A percentile compares a stretch with the other conserved stretches of the same genome.
Conservation (phyloP, 1,139 yeast species). For the Magnusiomyces fungicola region DNA sequence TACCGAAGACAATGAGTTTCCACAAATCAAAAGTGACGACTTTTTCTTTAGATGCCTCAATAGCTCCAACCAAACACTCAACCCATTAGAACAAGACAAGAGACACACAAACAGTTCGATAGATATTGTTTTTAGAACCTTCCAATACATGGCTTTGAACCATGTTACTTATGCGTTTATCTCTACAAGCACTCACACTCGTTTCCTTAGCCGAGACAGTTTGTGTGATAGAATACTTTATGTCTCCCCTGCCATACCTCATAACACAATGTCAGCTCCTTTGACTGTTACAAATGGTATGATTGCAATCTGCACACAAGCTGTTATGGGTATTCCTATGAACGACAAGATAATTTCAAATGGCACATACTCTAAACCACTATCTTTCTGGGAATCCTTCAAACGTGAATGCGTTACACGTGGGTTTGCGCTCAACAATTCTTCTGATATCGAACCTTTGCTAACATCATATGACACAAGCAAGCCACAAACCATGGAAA, state of each 20-base stretch:
- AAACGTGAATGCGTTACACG: no score
- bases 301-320: slow-evolving; percentile 19
- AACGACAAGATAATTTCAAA: no score
- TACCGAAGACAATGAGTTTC: slow-evolving; percentile 7
- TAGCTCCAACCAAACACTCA: neutral
- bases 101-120: slow-evolving; percentile 9
- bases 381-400: no score
- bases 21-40: slow-evolving; percentile 15
- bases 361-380: no score
- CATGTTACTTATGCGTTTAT: slow-evolving; percentile 24
- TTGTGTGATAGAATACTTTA: slow-evolving; percentile 14
- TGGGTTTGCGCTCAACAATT: no score
- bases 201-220: slow-evolving; percentile 19
- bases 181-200: slow-evolving; percentile 19
- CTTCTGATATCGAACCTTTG: no score
- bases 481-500: no score
- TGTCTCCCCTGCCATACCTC: slow-evolving; percentile 21
- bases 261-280: slow-evolving; percentile 12
- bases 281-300: slow-evolving; percentile 15
- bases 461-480: no score
- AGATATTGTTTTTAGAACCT: slow-evolving; percentile 13
- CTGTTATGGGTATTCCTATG: slow-evolving; percentile 16
- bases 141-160: slow-evolving; percentile 22
- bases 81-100: neutral
- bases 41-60: slow-evolving; percentile 5